Conservation (phyloP, 2,329 filamentous ascomycete genomes). For the Metarhizium anisopliae region DNA sequence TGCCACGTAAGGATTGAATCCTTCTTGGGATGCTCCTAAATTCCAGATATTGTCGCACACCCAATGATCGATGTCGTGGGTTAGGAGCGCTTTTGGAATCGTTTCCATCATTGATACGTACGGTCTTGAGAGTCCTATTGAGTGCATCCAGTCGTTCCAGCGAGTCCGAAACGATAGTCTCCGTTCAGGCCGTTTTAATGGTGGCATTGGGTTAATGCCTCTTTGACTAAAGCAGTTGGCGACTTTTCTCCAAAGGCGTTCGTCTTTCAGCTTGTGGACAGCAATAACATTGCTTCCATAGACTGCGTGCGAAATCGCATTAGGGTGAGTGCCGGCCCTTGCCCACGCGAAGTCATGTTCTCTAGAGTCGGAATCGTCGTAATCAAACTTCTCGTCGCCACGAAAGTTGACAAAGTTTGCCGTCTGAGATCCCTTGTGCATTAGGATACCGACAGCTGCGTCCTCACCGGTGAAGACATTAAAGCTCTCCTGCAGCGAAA, state of each 20-base stretch:
- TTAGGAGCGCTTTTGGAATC: slow-evolving; percentile 15
- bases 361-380: slow-evolving; percentile 17
- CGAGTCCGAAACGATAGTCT: slow-evolving; percentile 8
- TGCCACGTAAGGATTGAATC: neutral
- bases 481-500: slow-evolving; percentile 15
- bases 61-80: slow-evolving; percentile 11
- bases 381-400: slow-evolving; percentile 22
- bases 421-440: slow-evolving; percentile 16
- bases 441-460: slow-evolving; percentile 18
- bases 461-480: slow-evolving; percentile 21
- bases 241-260: slow-evolving; percentile 17
- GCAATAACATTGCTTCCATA: slow-evolving; percentile 14
- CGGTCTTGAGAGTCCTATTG: slow-evolving; percentile 9
- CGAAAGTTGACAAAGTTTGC: slow-evolving; percentile 19
- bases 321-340: slow-evolving; percentile 14
- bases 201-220: slow-evolving; percentile 15
- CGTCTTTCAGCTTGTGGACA: slow-evolving; percentile 19
- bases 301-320: slow-evolving; percentile 16
- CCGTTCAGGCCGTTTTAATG: slow-evolving; percentile 1
- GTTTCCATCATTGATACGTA: slow-evolving; percentile 13
- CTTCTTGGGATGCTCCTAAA: slow-evolving; percentile 10
- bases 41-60: slow-evolving; percentile 19
- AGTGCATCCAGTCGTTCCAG: slow-evolving; percentile 17
- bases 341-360: slow-evolving; percentile 21
- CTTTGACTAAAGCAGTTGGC: slow-evolving; percentile 19